Evolutionary conservation across 2,329 filamentous ascomycete species (phyloP).

Genomic region (Venturia carpophila): DNA sequence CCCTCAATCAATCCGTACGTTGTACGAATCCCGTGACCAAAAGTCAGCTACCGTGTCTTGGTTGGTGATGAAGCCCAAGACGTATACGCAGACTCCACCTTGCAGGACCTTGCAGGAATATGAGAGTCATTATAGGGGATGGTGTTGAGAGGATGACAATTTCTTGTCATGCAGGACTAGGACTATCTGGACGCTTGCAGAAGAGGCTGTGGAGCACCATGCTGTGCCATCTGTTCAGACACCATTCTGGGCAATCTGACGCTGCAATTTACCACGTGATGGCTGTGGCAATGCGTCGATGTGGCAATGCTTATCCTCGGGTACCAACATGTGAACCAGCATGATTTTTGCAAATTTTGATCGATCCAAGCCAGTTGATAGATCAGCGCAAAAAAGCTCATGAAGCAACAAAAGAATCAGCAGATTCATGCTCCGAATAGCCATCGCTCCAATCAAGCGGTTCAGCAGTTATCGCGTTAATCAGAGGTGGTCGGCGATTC

Average conservation of each 20-base stretch:
- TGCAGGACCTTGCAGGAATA: constrained; percentile 3
- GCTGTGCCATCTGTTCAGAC: constrained; percentile 10
- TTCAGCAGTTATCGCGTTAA: neutral
- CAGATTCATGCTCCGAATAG: neutral
- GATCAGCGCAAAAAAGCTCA: neutral
- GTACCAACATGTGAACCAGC: neutral
- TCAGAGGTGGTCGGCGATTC: neutral
- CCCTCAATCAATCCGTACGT: neutral
- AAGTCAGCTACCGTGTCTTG: neutral
- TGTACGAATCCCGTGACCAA: neutral
- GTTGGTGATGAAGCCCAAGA: neutral
- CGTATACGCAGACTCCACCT: neutral
- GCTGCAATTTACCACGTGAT: neutral
- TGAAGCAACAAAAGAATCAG: neutral
- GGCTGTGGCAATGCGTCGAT: constrained; percentile 6
- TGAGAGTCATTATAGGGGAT: constrained; percentile 8
- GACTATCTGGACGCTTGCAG: constrained; percentile 8
- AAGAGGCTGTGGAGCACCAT: constrained; percentile 7
- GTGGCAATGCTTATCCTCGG: constrained; percentile 8
- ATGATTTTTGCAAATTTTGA: neutral
- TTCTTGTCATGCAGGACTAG: neutral
- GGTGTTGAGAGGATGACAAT: neutral
- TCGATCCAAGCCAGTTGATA: neutral
- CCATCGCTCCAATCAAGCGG: neutral
- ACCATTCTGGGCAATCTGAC: neutral